phyloP scores from a whole-genome alignment of 805 yeast species.

The Priceomyces medius region DNA sequence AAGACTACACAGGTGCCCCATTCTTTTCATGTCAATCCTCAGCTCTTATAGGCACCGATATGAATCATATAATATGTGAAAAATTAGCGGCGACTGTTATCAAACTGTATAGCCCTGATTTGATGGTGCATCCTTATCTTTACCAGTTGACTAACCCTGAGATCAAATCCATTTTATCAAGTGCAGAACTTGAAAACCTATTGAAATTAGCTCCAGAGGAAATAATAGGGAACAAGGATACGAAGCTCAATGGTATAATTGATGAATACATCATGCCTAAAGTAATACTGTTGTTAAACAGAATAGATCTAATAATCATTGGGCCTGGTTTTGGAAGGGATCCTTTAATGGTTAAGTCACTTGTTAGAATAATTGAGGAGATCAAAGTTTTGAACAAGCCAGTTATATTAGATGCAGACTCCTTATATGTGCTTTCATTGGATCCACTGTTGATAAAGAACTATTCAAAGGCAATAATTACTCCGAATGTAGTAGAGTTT shows the following conservation, averaged over 20 bases:
- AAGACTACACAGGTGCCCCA: conserved; percentile 97
- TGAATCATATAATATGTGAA: conserved; percentile 89
- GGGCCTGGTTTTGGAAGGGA: conserved; percentile 97
- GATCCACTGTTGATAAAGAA: conserved; percentile 56
- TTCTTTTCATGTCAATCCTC: conserved; percentile 85
- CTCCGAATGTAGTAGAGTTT: conserved; percentile 91
- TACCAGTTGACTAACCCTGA: conserved; percentile 45
- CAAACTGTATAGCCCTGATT: conserved; percentile 84
- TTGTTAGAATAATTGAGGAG: conserved; percentile 56
- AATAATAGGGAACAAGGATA: conserved; percentile 19
- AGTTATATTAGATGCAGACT: conserved; percentile 88
- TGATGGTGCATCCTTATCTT: conserved; percentile 94
- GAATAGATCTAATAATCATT: conserved; percentile 79
- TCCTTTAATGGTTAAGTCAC: conserved; percentile 57
- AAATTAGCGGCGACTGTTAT: conserved; percentile 73
- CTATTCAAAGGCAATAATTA: conserved; percentile 62
- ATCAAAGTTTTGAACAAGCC: conserved; percentile 61
- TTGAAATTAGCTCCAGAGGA: conserved; percentile 18
- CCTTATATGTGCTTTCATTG: conserved; percentile 63
- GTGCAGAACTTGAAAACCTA: conserved; percentile 18
- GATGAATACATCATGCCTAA: conserved; percentile 52
- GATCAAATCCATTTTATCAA: conserved; percentile 16
- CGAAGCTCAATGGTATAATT: conserved; percentile 29
- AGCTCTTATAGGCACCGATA: conserved; percentile 81
- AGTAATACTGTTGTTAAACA: conserved; percentile 51